Conservation (phyloP, 345 rosid species). For the Sonneratia caseolaris region DNA sequence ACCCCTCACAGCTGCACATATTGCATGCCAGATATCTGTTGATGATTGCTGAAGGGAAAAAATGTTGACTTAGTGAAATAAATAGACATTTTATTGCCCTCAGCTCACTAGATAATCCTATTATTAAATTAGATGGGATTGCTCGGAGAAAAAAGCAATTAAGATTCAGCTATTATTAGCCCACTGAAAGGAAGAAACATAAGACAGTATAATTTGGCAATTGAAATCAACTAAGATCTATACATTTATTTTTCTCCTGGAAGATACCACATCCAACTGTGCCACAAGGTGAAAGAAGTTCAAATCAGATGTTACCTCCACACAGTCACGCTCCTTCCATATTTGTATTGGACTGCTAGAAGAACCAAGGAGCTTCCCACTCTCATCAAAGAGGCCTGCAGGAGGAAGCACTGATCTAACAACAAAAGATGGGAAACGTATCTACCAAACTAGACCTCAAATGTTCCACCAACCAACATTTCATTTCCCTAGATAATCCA, state of each 20-base stretch:
- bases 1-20: slow-evolving; percentile 75
- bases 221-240: no score
- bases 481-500: background rate
- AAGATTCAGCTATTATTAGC: background rate
- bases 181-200: background rate
- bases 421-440: background rate
- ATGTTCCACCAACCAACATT: background rate
- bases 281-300: background rate
- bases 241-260: no score
- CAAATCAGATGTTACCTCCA: slow-evolving; percentile 51
- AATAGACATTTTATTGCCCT: background rate
- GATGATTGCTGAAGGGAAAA: slow-evolving; percentile 75
- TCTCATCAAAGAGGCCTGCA: slow-evolving; percentile 73
- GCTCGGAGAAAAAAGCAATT: background rate
- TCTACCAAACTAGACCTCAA: background rate
- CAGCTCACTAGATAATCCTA: background rate
- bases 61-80: background rate
- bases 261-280: background rate
- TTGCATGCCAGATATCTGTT: slow-evolving; percentile 93
- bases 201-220: no score
- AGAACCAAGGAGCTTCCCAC: slow-evolving; percentile 76
- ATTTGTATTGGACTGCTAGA: slow-evolving; percentile 88
- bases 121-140: background rate
- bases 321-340: slow-evolving; percentile 80
- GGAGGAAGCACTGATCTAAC: background rate